A percentile compares a stretch with the other conserved stretches of the same genome.
Evolutionary conservation across 805 yeast species (phyloP).

Genomic region (Candida suzukii): DNA sequence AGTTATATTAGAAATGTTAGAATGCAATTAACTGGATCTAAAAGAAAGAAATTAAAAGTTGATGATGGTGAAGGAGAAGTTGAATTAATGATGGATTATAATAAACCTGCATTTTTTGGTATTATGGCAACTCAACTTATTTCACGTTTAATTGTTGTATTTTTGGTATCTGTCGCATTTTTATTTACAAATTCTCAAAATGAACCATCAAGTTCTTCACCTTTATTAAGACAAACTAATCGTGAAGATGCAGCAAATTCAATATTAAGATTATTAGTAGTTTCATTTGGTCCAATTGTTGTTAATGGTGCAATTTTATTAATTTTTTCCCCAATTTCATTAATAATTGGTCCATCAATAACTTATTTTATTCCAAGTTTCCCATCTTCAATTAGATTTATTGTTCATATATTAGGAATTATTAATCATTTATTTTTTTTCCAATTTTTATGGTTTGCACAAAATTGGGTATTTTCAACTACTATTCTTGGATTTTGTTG

Average conservation of each 20-base stretch:
- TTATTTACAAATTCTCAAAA: constrained; percentile 49
- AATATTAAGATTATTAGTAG: constrained; percentile 34
- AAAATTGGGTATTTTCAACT: constrained; percentile 56
- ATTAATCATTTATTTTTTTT: constrained; percentile 47
- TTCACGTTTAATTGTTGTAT: constrained; percentile 28
- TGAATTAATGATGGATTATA: constrained; percentile 32
- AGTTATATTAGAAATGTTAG: constrained; percentile 42
- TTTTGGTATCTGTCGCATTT: constrained; percentile 37
- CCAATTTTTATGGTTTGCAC: constrained; percentile 60
- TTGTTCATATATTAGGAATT: constrained; percentile 49
- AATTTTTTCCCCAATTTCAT: constrained; percentile 35
- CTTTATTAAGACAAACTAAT: constrained; percentile 10
- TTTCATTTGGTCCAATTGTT: constrained; percentile 40
- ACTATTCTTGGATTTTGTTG: constrained; percentile 58
- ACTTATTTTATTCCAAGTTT: constrained; percentile 34
- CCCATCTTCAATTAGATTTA: constrained; percentile 47
- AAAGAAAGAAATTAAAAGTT: constrained; percentile 32
- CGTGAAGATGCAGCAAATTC: constrained; percentile 30
- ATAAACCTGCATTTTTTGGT: constrained; percentile 42
- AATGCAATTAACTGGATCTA: constrained; percentile 51
- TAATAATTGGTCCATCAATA: constrained; percentile 42
- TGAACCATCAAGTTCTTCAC: constrained; percentile 17
- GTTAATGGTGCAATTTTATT: constrained; percentile 36
- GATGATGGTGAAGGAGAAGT: constrained; percentile 12
- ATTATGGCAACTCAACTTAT: constrained; percentile 33